Evolutionary conservation across 257 asterid genomes (phyloP).

Genomic region (Euphrasia confusa): DNA sequence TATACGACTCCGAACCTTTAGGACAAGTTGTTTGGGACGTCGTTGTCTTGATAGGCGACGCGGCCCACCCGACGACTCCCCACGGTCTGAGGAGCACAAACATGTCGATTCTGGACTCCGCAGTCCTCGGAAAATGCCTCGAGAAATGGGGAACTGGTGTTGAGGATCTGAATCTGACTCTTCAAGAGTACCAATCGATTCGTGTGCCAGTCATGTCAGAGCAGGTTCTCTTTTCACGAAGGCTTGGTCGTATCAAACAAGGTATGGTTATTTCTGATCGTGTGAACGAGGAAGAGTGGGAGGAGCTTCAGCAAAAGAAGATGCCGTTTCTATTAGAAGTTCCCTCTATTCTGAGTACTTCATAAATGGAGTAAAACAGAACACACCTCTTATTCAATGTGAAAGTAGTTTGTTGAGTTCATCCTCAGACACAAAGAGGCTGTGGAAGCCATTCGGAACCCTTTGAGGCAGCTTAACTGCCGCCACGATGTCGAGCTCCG

Average conservation of each 20-base stretch:
- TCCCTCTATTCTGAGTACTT: slow-evolving; percentile 38
- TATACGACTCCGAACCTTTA: slow-evolving; percentile 71
- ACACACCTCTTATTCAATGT: too few relatives aligned
- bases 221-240: slow-evolving; percentile 66
- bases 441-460: background rate
- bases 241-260: slow-evolving; percentile 69
- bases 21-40: slow-evolving; percentile 56
- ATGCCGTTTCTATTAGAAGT: slow-evolving; percentile 57
- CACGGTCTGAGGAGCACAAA: slow-evolving; percentile 92
- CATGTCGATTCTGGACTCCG: slow-evolving; percentile 85
- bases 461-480: background rate
- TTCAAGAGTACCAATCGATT: slow-evolving; percentile 56
- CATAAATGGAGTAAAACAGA: too few relatives aligned
- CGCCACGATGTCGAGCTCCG: background rate
- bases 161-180: slow-evolving; percentile 44
- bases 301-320: slow-evolving; percentile 61
- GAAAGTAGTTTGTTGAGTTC: background rate
- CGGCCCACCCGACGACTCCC: slow-evolving; percentile 92
- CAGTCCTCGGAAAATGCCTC: slow-evolving; percentile 69
- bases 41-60: slow-evolving; percentile 77
- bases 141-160: slow-evolving; percentile 47
- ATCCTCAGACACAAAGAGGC: background rate
- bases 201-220: slow-evolving; percentile 54
- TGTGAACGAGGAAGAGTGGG: slow-evolving; percentile 47
- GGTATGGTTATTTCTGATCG: slow-evolving; percentile 40